phyloP scores from a whole-genome alignment of 805 yeast species.

The Cyberlindnera xylosilytica region DNA sequence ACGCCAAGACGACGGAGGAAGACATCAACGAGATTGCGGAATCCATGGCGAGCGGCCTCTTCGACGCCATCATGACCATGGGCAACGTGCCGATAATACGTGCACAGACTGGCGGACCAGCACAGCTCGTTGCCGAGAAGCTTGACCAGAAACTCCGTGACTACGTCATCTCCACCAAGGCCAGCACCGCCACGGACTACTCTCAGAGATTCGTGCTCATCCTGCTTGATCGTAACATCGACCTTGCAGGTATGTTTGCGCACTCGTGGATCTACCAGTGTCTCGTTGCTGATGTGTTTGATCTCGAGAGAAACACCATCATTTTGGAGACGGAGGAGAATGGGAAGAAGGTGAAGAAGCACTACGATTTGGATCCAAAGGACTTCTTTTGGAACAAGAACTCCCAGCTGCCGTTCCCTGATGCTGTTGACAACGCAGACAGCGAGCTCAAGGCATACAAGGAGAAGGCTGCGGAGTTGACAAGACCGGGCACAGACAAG shows the following conservation, averaged over 20 bases:
- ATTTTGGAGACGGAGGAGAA: constrained; percentile 46
- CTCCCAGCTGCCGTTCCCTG: constrained; percentile 90
- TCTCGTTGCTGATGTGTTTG: constrained; percentile 89
- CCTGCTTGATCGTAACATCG: constrained; percentile 83
- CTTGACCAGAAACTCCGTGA: constrained; percentile 83
- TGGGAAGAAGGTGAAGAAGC: constrained; percentile 42
- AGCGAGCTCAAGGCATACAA: constrained; percentile 76
- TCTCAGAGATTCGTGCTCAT: constrained; percentile 73
- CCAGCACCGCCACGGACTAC: constrained; percentile 23
- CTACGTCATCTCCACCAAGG: constrained; percentile 65
- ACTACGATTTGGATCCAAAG: constrained; percentile 85
- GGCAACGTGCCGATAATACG: constrained; percentile 86
- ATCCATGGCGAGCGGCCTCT: constrained; percentile 72
- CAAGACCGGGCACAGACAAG: constrained; percentile 63
- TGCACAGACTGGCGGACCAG: constrained; percentile 90
- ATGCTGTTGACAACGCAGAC: constrained; percentile 97
- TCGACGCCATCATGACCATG: constrained; percentile 73
- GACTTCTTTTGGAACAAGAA: constrained; percentile 92
- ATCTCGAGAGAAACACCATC: constrained; percentile 78
- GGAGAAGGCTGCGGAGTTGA: constrained; percentile 81
- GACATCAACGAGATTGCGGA: constrained; percentile 67
- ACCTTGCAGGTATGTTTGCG: constrained; percentile 88
- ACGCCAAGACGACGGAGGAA: constrained; percentile 70
- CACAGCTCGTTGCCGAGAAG: constrained; percentile 87
- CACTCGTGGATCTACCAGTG: constrained; percentile 99